Evolutionary conservation across 2,329 filamentous ascomycete genomes (phyloP).

Genomic region (Fusarium proliferatum): DNA sequence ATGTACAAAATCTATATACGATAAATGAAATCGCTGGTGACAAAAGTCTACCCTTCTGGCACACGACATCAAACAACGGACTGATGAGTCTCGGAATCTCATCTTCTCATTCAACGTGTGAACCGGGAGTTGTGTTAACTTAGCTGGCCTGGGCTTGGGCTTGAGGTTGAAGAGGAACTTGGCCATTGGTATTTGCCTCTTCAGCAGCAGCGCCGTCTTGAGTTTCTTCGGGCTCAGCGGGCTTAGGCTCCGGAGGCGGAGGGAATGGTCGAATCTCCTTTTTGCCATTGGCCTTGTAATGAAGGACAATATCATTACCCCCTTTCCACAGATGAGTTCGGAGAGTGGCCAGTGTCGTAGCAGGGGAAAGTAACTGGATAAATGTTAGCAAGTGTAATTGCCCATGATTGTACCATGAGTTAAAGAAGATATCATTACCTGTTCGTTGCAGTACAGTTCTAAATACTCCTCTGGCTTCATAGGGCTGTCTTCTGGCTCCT

Average conservation of each 20-base stretch:
- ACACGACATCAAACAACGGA: slow-evolving; percentile 12
- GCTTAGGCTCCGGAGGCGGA: slow-evolving; percentile 29
- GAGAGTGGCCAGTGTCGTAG: slow-evolving; percentile 94
- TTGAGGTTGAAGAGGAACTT: slow-evolving; percentile 11
- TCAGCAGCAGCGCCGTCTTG: slow-evolving; percentile 30
- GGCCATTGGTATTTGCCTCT: slow-evolving; percentile 29
- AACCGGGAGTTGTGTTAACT: neutral
- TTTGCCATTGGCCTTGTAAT: slow-evolving; percentile 92
- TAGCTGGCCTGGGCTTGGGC: slow-evolving; percentile 24
- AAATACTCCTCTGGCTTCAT: slow-evolving; percentile 91
- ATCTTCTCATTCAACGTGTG: slow-evolving; percentile 1
- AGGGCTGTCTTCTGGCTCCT: slow-evolving; percentile 67
- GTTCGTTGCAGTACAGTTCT: slow-evolving; percentile 93
- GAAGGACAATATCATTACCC: slow-evolving; percentile 89
- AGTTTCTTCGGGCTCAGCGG: slow-evolving; percentile 37
- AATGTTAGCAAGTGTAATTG: slow-evolving; percentile 15
- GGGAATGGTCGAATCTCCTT: slow-evolving; percentile 66
- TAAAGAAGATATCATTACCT: slow-evolving; percentile 66
- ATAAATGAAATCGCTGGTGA: slow-evolving; percentile 31
- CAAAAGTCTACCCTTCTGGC: slow-evolving; percentile 17
- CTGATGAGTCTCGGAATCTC: neutral
- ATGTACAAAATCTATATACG: slow-evolving; percentile 43
- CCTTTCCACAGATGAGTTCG: slow-evolving; percentile 94
- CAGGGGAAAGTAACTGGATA: slow-evolving; percentile 72
- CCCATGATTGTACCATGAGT: neutral